Base-by-base conservation (phyloP, 208 protist species). In the Wallacemonas rigidus region DNA sequence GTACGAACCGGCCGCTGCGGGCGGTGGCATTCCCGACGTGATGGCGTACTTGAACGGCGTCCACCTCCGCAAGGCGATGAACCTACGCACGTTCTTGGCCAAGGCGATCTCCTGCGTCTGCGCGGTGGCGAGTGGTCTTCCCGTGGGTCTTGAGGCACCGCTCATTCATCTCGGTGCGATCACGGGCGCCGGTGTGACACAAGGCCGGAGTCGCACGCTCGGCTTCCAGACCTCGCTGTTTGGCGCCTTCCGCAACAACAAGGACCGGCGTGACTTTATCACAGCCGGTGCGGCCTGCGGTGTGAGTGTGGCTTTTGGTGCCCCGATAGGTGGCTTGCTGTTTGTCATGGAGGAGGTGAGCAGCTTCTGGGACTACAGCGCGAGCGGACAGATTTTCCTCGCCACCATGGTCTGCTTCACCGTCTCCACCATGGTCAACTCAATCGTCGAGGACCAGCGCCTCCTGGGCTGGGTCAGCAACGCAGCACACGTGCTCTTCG, bases 91-190 rank as follows among this genome's bases (percentile, higher is more conserved):
- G 1, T 95, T 98, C 67, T 12, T 94, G 50, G 89, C 78, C 3
- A 98, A 98, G 72, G 72, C 76, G 8, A 79, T 95, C 38, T 95
- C 92, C 17, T 94, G 90, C 69, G 80, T 98, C n/a, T 93, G 80
- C 73, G 86, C 95, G 38, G 97, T 99, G 48, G 80, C 85, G 41
- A 79, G 89, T 54, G 94, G 95, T 9, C 77, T 99, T 36, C 91
- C 93, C 8, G 94, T 98, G 2, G 97, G 97, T 15, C 90, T 96
- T 53, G 96, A 99, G 82, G 97, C 97, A 0, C 97, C 97, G 26
- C 98, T 99, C 55, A 98, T 99, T 72, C 97, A 98, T 77, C 91
- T 97, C 50, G 97, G 97, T 38, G 91, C 96, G n/a, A 95, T 98
- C 63, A 88, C 95, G 40, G 96, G 90, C 2, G 97, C 94, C 2